Percentiles rank a stretch among this genome's conserved stretches.
phyloP scores from a whole-genome alignment of 441 rosid species.

The Euphorbia celastroides region DNA sequence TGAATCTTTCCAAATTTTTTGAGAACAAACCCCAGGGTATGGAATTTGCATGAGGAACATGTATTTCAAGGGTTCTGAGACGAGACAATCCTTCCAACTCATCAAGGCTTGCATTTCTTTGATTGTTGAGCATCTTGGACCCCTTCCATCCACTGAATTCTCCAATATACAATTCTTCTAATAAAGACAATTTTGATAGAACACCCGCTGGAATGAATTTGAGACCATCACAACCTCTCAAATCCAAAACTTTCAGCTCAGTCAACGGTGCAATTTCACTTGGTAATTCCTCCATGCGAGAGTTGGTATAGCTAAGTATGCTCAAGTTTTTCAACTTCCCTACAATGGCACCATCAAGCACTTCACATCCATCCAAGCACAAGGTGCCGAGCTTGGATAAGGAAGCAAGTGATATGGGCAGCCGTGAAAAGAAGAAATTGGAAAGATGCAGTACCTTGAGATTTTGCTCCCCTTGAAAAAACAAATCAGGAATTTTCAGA shows the following conservation, averaged over 20 bases:
- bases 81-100: neutral
- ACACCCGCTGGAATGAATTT: neutral
- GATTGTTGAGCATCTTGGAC: neutral
- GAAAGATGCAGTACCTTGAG: neutral
- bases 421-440: neutral
- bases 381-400: neutral
- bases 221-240: neutral
- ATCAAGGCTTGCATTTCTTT: neutral
- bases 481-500: neutral
- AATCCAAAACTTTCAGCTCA: neutral
- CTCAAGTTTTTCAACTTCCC: neutral
- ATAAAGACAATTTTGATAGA: neutral
- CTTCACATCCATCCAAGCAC: neutral
- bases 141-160: neutral
- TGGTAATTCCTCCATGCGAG: neutral
- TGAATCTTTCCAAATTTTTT: neutral
- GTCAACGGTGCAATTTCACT: neutral
- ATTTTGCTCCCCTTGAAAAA: neutral
- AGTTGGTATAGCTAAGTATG: neutral
- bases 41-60: neutral
- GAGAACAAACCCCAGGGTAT: neutral
- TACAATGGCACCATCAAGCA: neutral
- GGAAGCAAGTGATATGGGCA: neutral
- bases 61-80: neutral
- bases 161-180: neutral